A percentile compares a stretch with the other conserved stretches of the same genome.
These are phyloP conservation scores for Sclerotinia minor DNA, from an alignment of 2,329 filamentous ascomycete species.

Conservation along the genomic window DNA sequence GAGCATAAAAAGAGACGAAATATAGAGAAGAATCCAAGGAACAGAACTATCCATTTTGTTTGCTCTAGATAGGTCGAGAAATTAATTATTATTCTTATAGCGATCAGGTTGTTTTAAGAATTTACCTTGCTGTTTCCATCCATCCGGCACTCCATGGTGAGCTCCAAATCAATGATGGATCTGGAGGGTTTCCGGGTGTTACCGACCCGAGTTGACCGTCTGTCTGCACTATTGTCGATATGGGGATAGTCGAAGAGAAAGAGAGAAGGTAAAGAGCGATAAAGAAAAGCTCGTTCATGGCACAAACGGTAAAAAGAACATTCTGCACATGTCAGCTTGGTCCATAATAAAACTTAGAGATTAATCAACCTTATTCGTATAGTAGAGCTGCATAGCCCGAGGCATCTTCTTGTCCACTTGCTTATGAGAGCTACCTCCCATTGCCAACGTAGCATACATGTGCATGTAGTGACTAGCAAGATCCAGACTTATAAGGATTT, in stretches of 20 bases:
- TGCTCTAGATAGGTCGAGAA: constrained; percentile 46
- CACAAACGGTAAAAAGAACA: constrained; percentile 88
- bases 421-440: constrained; percentile 87
- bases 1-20: constrained; percentile 84
- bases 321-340: constrained; percentile 52
- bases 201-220: constrained; percentile 53
- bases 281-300: constrained; percentile 94
- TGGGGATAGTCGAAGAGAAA: constrained; percentile 87
- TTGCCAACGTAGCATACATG: constrained; percentile 93
- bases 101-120: background rate
- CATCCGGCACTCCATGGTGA: constrained; percentile 90
- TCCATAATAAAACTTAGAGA: background rate
- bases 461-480: constrained; percentile 97
- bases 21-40: constrained; percentile 76
- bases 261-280: constrained; percentile 97
- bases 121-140: constrained; percentile 74
- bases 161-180: constrained; percentile 73
- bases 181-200: constrained; percentile 67
- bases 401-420: constrained; percentile 84
- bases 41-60: constrained; percentile 83
- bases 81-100: background rate
- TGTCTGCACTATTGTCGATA: constrained; percentile 72
- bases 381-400: constrained; percentile 91
- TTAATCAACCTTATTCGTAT: constrained; percentile 82
- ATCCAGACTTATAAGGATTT: constrained; percentile 87